A percentile compares a stretch with the other conserved stretches of the same genome.
phyloP scores from a whole-genome alignment of 2,329 filamentous ascomycete genomes.

The Diaporthe amygdali region DNA sequence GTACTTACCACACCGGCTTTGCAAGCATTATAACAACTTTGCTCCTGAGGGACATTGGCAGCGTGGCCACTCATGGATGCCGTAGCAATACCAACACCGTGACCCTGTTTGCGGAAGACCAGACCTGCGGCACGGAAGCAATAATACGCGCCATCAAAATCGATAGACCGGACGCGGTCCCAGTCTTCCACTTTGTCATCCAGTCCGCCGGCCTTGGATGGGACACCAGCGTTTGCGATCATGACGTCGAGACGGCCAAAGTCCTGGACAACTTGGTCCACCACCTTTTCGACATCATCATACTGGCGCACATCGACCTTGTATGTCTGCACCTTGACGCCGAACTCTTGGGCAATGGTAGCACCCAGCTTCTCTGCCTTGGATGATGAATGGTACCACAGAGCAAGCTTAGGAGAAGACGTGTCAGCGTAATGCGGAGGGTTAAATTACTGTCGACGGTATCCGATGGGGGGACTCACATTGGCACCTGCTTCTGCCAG shows the following conservation, averaged over 20 bases:
- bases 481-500: neutral
- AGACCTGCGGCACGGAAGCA: slow-evolving; percentile 38
- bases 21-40: slow-evolving; percentile 36
- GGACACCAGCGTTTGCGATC: slow-evolving; percentile 41
- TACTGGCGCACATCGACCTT: slow-evolving; percentile 27
- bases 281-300: slow-evolving; percentile 34
- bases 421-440: neutral
- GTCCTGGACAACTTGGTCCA: slow-evolving; percentile 34
- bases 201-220: slow-evolving; percentile 37
- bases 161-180: slow-evolving; percentile 35
- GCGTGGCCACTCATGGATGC: slow-evolving; percentile 41
- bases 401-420: slow-evolving; percentile 25
- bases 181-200: slow-evolving; percentile 37
- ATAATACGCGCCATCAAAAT: slow-evolving; percentile 41
- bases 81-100: slow-evolving; percentile 41
- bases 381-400: slow-evolving; percentile 30
- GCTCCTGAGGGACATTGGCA: slow-evolving; percentile 33
- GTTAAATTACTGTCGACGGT: neutral
- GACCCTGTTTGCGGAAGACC: slow-evolving; percentile 38
- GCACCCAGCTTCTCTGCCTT: slow-evolving; percentile 25
- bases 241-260: slow-evolving; percentile 42
- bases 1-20: slow-evolving; percentile 28
- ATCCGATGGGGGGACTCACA: neutral
- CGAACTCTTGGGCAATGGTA: slow-evolving; percentile 26
- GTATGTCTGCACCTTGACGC: slow-evolving; percentile 27